Percentiles rank a stretch among this genome's conserved stretches.
Evolutionary conservation across 495 filamentous ascomycete species (phyloP).

Genomic region (Neurospora tetrasperma): DNA sequence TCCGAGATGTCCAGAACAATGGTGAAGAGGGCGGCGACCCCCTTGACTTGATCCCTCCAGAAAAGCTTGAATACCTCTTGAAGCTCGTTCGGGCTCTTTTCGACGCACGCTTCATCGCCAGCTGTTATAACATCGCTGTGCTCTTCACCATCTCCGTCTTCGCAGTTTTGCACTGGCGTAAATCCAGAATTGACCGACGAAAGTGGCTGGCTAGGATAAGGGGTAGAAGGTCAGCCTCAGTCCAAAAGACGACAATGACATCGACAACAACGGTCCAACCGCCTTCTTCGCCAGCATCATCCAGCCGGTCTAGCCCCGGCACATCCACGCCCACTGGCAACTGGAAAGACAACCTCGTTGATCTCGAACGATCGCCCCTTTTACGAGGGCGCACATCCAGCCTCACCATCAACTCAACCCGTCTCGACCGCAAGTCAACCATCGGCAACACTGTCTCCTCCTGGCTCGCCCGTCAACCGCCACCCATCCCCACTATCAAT

Average conservation of each 20-base stretch:
- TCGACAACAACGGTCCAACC: background rate
- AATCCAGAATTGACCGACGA: constrained; percentile 8
- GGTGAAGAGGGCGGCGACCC: background rate
- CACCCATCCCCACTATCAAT: constrained; percentile 42
- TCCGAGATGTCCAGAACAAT: background rate
- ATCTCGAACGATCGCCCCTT: background rate
- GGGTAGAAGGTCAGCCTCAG: background rate
- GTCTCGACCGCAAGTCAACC: background rate
- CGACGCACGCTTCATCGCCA: constrained; percentile 23
- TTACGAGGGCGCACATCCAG: background rate
- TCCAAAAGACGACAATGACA: background rate
- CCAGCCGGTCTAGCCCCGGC: background rate
- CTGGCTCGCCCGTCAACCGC: constrained; percentile 43
- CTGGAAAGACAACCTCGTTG: background rate
- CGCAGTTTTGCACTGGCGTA: constrained; percentile 18
- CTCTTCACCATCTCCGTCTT: constrained; percentile 19
- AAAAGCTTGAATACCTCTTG: constrained; percentile 24
- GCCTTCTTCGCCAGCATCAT: constrained; percentile 12
- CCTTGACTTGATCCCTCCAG: constrained; percentile 13
- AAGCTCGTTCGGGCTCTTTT: constrained; percentile 22
- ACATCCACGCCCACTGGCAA: background rate
- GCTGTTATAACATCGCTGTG: constrained; percentile 27
- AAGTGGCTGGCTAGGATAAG: constrained; percentile 9
- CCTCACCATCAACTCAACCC: background rate
- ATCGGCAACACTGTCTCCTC: constrained; percentile 9